Base-by-base conservation (phyloP, 495 filamentous ascomycete genomes). In the Xylaria curta region DNA sequence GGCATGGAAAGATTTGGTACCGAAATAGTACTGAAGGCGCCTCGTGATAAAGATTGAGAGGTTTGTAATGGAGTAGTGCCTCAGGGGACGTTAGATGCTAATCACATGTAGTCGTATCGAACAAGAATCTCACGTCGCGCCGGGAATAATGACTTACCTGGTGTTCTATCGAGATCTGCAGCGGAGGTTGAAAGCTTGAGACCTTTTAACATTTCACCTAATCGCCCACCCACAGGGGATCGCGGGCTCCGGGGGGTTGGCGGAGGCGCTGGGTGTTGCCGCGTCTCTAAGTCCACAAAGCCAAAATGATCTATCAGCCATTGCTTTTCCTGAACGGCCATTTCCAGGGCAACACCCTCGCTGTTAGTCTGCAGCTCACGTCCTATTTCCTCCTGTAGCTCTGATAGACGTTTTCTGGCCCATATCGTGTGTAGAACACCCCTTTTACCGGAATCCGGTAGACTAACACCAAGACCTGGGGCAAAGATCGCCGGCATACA, bases 261-360 rank as follows among this genome's bases (percentile, higher is more conserved):
- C 33, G 38, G 69, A 17, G 21, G 40, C 46, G 31, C 73, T 49
- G 81, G 83, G 47, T 79, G 77, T 36, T 67, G 70, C 72, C 7
- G 79, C 70, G 44, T 64, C 9, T 75, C 71, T 19, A 62, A 74
- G 24, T 74, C 69, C 74, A 78, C 80, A 2, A 94, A 84, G 0
- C 92, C 92, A 78, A 94, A 96, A 73, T 94, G 91, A 38, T 87
- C 81, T 78, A 93, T 89, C 51, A 97, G 92, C 92, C 93, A 95
- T 68, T 91, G 88, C 72, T 91, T 91, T 78, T 97, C 93, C 66
- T 92, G 88, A 40, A 91, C 75, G 0, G 91, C 92, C 92, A 97
- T 95, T 73, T 92, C 88, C 59, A 95, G 81, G 4, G 91, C 93
- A 28, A 97, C 87, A 40, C 92, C 90, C 77, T 95, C 93, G 36